Evolutionary conservation across 2,329 filamentous ascomycete genomes (phyloP), one percentile per base, ranked within the genome.

Genomic region (Harringtonia aguacate): DNA sequence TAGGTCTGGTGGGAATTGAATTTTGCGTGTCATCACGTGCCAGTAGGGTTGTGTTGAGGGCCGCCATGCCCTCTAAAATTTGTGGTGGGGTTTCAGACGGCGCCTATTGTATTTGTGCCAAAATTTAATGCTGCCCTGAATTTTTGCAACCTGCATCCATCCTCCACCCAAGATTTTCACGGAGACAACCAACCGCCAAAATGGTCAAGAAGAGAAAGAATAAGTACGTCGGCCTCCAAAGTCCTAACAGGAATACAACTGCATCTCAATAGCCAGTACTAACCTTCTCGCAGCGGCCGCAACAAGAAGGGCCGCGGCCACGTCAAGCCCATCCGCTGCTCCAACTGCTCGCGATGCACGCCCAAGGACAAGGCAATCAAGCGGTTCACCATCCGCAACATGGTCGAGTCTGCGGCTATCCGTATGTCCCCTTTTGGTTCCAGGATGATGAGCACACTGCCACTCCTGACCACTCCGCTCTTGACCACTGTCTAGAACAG

Each of bases 311-410:
- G 92, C 71, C 87, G 92, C 71, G 92, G 92, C 77, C 90, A 97
- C 81, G 88, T 94, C 75, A 98, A 98, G 83, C 94, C 92, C 66
- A 95, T 98, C 76, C 86, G 75, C 59, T 79, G 75, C 75, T 74
- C 69, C 69, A 79, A 79, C 75, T 79, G 75, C 75, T 77, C 75
- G 66, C 79, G 84, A 74, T 88, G 84, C 79, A 94, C 86, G 50
- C 89, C 89, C 70, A 98, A 98, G 84, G 92, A 98, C 67, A 98
- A 98, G 87, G 92, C 94, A 60, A 97, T 98, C 81, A 98, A 98
- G 88, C 82, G 92, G 75, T 98, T 98, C 81, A 98, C 92, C 75
- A 79, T 98, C 80, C 85, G 92, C 71, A 97, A 98, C 85, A 98
- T 98, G 92, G 92, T 98, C 59, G 92, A 98, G 77, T 95, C 89